A percentile compares a stretch with the other conserved stretches of the same genome.
Evolutionary conservation across 2,329 filamentous ascomycete species (phyloP).

Genomic region (Alternaria arbusti): DNA sequence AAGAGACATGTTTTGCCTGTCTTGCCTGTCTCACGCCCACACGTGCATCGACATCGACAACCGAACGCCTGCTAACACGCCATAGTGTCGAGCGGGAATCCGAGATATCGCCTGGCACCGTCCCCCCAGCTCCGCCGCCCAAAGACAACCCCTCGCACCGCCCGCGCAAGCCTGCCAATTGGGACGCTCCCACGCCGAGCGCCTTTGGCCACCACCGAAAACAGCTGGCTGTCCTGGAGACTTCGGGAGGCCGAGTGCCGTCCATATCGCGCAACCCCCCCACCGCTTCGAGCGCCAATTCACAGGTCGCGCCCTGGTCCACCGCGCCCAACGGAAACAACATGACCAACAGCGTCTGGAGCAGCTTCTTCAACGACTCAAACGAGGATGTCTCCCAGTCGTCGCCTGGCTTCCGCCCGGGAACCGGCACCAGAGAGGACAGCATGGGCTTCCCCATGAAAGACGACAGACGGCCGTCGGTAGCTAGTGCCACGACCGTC

Average conservation of each 20-base stretch:
- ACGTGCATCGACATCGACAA: conserved; percentile 16
- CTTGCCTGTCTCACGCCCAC: conserved; percentile 30
- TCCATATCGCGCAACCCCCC: conserved; percentile 65
- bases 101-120: conserved; percentile 50
- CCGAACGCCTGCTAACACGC: conserved; percentile 33
- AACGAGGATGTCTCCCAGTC: conserved; percentile 73
- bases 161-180: conserved; percentile 54
- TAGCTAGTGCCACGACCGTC: conserved; percentile 84
- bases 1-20: conserved; percentile 22
- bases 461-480: conserved; percentile 83
- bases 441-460: conserved; percentile 52
- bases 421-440: conserved; percentile 58
- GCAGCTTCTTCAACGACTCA: conserved; percentile 76
- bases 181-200: conserved; percentile 62
- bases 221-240: conserved; percentile 72
- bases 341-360: conserved; percentile 54
- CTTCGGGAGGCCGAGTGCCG: conserved; percentile 63
- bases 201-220: conserved; percentile 74
- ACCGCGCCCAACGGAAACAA: conserved; percentile 43
- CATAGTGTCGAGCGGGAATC: conserved; percentile 54
- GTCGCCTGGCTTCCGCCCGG: conserved; percentile 71
- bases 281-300: conserved; percentile 59
- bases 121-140: conserved; percentile 45
- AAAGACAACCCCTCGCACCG: conserved; percentile 42
- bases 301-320: conserved; percentile 61